Evolutionary conservation across 768 basidiomycete species (phyloP), one percentile per base, ranked within the genome.

Genomic region (Termitomyces sp.): DNA sequence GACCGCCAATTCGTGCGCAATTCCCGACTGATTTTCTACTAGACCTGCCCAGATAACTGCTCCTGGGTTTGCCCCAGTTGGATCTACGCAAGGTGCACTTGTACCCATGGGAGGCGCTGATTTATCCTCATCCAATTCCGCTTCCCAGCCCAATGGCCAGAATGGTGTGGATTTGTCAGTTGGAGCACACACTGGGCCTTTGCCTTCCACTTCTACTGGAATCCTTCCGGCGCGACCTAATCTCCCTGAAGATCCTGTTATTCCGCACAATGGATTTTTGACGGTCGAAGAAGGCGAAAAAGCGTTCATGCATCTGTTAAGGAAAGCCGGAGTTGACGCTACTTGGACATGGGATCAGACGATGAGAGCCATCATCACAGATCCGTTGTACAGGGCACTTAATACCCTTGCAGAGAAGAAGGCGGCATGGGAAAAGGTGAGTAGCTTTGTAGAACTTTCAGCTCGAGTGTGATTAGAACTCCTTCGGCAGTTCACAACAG

Each of bases 341-440:
- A 87, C 81, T 61, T 98, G 92, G 91, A 93, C 93, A 36, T 99
- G 97, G 97, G 97, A 99, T 71, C 87, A 92, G 75, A 94, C 94
- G 53, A 97, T 98, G 92, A 84, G 95, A 68, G 90, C 92, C 65
- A 94, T 97, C 72, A 96, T 99, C 72, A 98, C 94, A 65, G 96
- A 98, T 77, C 96, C 97, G 44, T 73, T 97, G 62, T 99, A 98
- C 76, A 95, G 93, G 76, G 89, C 94, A 44, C 79, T 99, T 59
- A 90, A 90, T 68, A 93, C 90, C 46, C 79, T 98, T 48, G 93
- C 93, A 16, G 94, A 99, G 74, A 95, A 94, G 76, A 98, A 97
- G 75, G 77, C 86, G 55, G 85, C 88, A 55, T 99, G 92, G 84
- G 92, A 95, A 72, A 94, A 94, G 82, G 94, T 93, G 55, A 39